Conservation (phyloP, 345 rosid genomes). For the Acer yangbiense region DNA sequence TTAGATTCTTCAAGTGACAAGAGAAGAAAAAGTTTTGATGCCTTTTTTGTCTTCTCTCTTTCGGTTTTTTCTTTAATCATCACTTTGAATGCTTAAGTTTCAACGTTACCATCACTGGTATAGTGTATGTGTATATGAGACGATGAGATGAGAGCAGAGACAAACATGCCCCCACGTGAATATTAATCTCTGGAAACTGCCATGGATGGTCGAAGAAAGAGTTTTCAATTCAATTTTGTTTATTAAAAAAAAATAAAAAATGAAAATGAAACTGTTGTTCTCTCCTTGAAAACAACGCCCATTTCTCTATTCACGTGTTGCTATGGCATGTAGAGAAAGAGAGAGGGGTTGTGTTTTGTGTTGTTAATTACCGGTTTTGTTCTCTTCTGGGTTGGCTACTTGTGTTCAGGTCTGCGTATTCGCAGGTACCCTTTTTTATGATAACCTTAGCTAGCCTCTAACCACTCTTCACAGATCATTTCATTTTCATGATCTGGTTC, state of each 20-base stretch:
- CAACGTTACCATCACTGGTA: not conserved
- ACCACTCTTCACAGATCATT: not conserved
- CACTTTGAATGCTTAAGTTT: not conserved
- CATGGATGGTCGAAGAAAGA: slow-evolving; percentile 25
- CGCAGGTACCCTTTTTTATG: slow-evolving; percentile 37
- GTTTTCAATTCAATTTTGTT: slow-evolving; percentile 12
- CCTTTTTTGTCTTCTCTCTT: slow-evolving; percentile 35
- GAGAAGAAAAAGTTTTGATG: slow-evolving; percentile 27
- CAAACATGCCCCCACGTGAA: slow-evolving; percentile 40
- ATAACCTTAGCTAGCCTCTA: slow-evolving; percentile 25
- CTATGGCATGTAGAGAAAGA: slow-evolving; percentile 39
- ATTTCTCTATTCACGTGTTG: slow-evolving; percentile 67
- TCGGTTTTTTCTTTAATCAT: slow-evolving; percentile 12
- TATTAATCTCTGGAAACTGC: slow-evolving; percentile 35
- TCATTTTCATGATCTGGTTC: not conserved
- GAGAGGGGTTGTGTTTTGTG: slow-evolving; percentile 24
- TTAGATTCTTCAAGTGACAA: slow-evolving; percentile 39
- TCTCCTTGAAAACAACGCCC: slow-evolving; percentile 65
- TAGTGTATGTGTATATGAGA: not conserved
- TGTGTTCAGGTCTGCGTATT: slow-evolving; percentile 32
- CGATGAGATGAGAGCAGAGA: not conserved
- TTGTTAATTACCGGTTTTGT: slow-evolving; percentile 52
- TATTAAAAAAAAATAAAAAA: not conserved
- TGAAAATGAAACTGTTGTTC: slow-evolving; percentile 7
- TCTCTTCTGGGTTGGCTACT: slow-evolving; percentile 49